Conservation (phyloP, 495 filamentous ascomycete genomes). For the Penicillium nucicola region DNA sequence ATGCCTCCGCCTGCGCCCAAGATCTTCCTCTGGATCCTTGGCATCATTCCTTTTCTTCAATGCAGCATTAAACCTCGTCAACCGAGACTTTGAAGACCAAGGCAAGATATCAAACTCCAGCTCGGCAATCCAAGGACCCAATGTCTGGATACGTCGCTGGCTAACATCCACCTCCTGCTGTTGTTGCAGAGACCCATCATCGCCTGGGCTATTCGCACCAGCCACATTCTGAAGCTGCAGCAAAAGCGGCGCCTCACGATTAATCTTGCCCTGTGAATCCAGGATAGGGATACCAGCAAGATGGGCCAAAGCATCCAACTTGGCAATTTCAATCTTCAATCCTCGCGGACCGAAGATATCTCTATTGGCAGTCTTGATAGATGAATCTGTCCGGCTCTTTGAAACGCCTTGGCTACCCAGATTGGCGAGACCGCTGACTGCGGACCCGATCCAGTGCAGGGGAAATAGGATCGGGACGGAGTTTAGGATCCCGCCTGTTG, state of each 20-base stretch:
- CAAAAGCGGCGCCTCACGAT: constrained; percentile 11
- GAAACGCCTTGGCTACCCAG: constrained; percentile 22
- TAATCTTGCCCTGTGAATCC: constrained; percentile 23
- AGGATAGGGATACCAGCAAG: constrained; percentile 24
- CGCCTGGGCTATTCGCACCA: no score
- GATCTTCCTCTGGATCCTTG: neutral
- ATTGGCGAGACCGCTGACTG: constrained; percentile 23
- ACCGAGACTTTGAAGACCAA: constrained; percentile 21
- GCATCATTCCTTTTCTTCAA: constrained; percentile 22
- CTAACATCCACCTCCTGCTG: constrained; percentile 14
- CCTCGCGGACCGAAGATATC: constrained; percentile 26
- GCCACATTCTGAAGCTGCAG: constrained; percentile 12
- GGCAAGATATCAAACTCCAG: constrained; percentile 24
- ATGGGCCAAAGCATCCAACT: constrained; percentile 25
- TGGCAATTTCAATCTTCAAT: constrained; percentile 23
- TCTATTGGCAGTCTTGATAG: constrained; percentile 24
- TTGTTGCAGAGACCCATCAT: neutral
- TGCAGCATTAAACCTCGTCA: constrained; percentile 25
- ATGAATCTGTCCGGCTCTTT: constrained; percentile 26
- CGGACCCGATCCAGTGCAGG: constrained; percentile 22
- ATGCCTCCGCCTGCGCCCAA: neutral
- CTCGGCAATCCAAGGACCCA: constrained; percentile 29
- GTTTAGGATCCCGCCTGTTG: constrained; percentile 27
- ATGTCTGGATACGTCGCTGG: constrained; percentile 8
- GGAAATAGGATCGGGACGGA: constrained; percentile 32